Conservation (phyloP, 495 filamentous ascomycete species). For the Penicillium simplicissimum region DNA sequence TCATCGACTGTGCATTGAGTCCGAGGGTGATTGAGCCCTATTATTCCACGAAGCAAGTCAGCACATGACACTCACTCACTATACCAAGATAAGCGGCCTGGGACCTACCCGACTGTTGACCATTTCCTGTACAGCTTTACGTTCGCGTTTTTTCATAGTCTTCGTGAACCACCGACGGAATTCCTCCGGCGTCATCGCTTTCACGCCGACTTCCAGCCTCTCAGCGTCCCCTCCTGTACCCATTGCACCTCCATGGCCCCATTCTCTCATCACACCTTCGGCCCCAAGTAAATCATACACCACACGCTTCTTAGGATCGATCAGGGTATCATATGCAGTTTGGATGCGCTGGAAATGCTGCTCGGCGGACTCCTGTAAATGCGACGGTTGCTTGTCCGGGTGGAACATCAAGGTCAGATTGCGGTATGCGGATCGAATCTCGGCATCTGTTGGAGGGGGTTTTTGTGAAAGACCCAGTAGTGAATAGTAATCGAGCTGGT, state of each 20-base stretch:
- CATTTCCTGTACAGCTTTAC: slow-evolving; percentile 42
- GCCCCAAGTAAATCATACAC: slow-evolving; percentile 56
- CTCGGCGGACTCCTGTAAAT: slow-evolving; percentile 47
- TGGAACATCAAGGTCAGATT: slow-evolving; percentile 58
- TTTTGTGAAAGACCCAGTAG: slow-evolving; percentile 49
- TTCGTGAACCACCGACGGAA: slow-evolving; percentile 54
- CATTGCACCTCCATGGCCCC: slow-evolving; percentile 38
- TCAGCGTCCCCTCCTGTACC: slow-evolving; percentile 33
- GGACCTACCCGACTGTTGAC: slow-evolving; percentile 45
- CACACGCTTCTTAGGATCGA: slow-evolving; percentile 53
- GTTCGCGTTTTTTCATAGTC: slow-evolving; percentile 46
- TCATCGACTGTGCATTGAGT: slow-evolving; percentile 43
- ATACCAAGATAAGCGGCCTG: background rate
- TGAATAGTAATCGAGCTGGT: slow-evolving; percentile 50
- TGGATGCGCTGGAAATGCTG: slow-evolving; percentile 51
- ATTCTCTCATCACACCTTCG: slow-evolving; percentile 49
- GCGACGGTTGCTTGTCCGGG: slow-evolving; percentile 57
- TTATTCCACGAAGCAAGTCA: background rate
- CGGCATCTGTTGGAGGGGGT: slow-evolving; percentile 46
- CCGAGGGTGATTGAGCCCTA: slow-evolving; percentile 41
- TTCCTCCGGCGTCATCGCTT: slow-evolving; percentile 45
- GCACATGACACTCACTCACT: background rate
- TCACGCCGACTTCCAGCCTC: slow-evolving; percentile 41
- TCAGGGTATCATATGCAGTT: slow-evolving; percentile 56
- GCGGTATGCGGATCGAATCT: slow-evolving; percentile 55